Evolutionary conservation across 2,329 filamentous ascomycete genomes (phyloP).

Genomic region (Myriangium duriaei): DNA sequence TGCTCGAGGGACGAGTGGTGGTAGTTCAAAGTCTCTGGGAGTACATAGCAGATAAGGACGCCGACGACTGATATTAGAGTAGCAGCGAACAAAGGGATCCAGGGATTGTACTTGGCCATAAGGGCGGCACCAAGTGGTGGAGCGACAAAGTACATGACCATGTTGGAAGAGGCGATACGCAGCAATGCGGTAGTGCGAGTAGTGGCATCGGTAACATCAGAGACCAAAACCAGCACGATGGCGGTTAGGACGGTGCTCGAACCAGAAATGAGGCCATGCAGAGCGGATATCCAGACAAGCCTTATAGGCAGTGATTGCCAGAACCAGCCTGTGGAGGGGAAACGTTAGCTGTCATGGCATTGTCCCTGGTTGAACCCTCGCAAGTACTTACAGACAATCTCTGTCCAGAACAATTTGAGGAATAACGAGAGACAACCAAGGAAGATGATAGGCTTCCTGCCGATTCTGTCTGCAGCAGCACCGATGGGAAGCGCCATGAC

Average conservation of each 20-base stretch:
- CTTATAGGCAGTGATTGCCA: slow-evolving; percentile 23
- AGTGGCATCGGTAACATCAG: slow-evolving; percentile 21
- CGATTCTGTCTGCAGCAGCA: slow-evolving; percentile 24
- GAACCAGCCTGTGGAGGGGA: slow-evolving; percentile 17
- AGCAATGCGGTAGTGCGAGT: slow-evolving; percentile 20
- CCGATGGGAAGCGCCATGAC: slow-evolving; percentile 24
- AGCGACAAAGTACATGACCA: slow-evolving; percentile 19
- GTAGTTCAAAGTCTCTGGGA: slow-evolving; percentile 25
- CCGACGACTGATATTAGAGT: slow-evolving; percentile 13
- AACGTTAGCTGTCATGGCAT: slow-evolving; percentile 1
- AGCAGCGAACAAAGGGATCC: slow-evolving; percentile 21
- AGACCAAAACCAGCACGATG: slow-evolving; percentile 19
- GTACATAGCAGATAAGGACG: slow-evolving; percentile 12
- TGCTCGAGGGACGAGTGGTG: slow-evolving; percentile 3
- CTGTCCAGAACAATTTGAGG: slow-evolving; percentile 17
- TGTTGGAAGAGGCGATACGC: slow-evolving; percentile 18
- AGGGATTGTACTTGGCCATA: slow-evolving; percentile 22
- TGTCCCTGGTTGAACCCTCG: neutral
- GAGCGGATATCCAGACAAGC: slow-evolving; percentile 20
- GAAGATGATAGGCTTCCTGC: slow-evolving; percentile 22
- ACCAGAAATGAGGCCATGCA: slow-evolving; percentile 21
- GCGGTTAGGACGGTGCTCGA: slow-evolving; percentile 17
- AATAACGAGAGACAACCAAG: slow-evolving; percentile 18
- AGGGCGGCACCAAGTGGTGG: slow-evolving; percentile 23
- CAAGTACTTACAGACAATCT: slow-evolving; percentile 20